Evolutionary conservation across 352 stramenopile genomes (phyloP).

Genomic region (Aphanomyces astaci): DNA sequence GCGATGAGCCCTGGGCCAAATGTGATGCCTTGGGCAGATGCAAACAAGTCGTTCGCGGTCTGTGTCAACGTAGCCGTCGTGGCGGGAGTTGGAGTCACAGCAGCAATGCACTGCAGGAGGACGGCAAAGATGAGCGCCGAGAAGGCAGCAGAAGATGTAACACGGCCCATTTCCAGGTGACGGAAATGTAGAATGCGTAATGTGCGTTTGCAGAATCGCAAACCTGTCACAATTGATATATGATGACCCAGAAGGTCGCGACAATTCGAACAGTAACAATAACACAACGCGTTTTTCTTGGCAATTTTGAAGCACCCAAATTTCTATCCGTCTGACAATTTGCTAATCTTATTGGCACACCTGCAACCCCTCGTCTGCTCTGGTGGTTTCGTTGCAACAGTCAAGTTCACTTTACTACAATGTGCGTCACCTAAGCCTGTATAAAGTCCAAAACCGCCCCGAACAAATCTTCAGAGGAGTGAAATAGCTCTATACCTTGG

Average conservation of each 20-base stretch:
- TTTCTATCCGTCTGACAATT: too few species aligned
- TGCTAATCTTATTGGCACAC: too few species aligned
- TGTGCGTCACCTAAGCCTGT: too few species aligned
- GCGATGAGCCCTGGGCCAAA: slow-evolving; percentile 23
- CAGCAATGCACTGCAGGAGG: not conserved
- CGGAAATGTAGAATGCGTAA: not conserved
- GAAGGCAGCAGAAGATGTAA: not conserved
- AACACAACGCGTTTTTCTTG: not conserved
- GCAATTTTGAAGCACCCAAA: too few species aligned
- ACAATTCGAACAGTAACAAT: not conserved
- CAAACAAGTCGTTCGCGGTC: slow-evolving; percentile 10
- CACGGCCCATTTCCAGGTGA: not conserved
- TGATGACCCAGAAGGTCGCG: slow-evolving; percentile 31
- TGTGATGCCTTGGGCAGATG: slow-evolving; percentile 10
- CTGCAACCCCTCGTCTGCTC: too few species aligned
- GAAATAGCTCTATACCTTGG: too few species aligned
- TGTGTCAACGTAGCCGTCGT: not conserved
- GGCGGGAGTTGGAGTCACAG: not conserved
- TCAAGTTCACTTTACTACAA: too few species aligned
- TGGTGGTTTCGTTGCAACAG: too few species aligned
- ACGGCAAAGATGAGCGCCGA: not conserved
- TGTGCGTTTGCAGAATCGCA: slow-evolving; percentile 31
- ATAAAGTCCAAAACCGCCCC: too few species aligned
- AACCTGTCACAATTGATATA: not conserved
- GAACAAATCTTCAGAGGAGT: too few species aligned